Conservation (phyloP, 2,329 filamentous ascomycete species). For the Clonostachys rhizophaga region DNA sequence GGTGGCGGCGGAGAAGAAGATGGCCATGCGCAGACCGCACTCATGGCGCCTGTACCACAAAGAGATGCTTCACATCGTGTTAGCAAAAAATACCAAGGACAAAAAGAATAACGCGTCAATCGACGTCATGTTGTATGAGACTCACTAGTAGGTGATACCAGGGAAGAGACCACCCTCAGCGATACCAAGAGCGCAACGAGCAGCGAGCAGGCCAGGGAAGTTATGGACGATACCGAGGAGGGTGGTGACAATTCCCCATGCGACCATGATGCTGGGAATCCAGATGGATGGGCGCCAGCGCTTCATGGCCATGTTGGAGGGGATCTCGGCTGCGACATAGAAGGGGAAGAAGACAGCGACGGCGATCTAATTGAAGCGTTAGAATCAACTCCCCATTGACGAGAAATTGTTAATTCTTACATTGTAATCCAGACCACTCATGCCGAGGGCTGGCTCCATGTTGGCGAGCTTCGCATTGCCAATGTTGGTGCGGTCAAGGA, state of each 20-base stretch:
- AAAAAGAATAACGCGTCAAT: not conserved
- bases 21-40: conserved; percentile 55
- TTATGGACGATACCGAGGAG: conserved; percentile 47
- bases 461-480: conserved; percentile 58
- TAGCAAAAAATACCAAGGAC: not conserved
- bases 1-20: conserved; percentile 54
- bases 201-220: conserved; percentile 41
- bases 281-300: conserved; percentile 43
- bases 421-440: conserved; percentile 26
- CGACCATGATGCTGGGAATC: conserved; percentile 47
- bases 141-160: conserved; percentile 51
- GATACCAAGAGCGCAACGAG: conserved; percentile 40
- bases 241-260: conserved; percentile 42
- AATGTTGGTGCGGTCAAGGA: conserved; percentile 33
- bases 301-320: conserved; percentile 53
- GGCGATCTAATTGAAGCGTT: conserved; percentile 20
- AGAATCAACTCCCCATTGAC: not conserved
- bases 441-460: conserved; percentile 26
- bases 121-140: not conserved
- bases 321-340: conserved; percentile 48
- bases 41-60: conserved; percentile 58
- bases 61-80: conserved; percentile 32
- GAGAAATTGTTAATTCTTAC: conserved; percentile 5
- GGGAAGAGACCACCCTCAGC: conserved; percentile 57
- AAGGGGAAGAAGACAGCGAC: conserved; percentile 48